A percentile compares a stretch with the other conserved stretches of the same genome.
Conservation (phyloP, 2,329 filamentous ascomycete genomes). For the Ilyonectria mors-panacis region DNA sequence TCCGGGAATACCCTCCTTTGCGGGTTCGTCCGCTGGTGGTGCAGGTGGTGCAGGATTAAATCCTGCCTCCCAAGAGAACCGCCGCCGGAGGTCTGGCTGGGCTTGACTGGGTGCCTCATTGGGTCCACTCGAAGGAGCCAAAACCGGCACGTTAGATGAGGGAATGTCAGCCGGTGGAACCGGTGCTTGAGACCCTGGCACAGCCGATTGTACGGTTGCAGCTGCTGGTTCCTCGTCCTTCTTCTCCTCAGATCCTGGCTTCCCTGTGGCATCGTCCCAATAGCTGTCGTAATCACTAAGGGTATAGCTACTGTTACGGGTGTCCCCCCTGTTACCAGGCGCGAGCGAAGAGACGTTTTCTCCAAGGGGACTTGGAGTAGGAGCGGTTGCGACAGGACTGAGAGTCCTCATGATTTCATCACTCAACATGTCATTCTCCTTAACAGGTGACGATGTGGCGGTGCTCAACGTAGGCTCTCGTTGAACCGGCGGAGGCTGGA, state of each 20-base stretch:
- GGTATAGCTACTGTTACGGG: slow-evolving; percentile 73
- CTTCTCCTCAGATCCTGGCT: slow-evolving; percentile 20
- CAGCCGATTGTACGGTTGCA: neutral
- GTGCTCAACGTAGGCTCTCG: slow-evolving; percentile 64
- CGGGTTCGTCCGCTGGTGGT: slow-evolving; percentile 19
- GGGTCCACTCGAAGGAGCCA: slow-evolving; percentile 12
- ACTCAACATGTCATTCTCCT: slow-evolving; percentile 79
- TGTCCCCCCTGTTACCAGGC: slow-evolving; percentile 33
- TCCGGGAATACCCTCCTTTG: slow-evolving; percentile 24
- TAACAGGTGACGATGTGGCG: slow-evolving; percentile 67
- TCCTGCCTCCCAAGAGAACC: slow-evolving; percentile 57
- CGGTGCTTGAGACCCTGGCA: slow-evolving; percentile 16
- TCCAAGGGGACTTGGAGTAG: slow-evolving; percentile 32
- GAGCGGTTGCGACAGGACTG: slow-evolving; percentile 60
- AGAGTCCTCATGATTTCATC: slow-evolving; percentile 83
- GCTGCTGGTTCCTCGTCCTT: slow-evolving; percentile 22
- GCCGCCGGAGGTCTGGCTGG: slow-evolving; percentile 42
- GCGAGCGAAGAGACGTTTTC: slow-evolving; percentile 38
- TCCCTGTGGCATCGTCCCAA: slow-evolving; percentile 63
- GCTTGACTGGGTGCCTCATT: slow-evolving; percentile 24
- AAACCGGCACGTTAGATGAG: slow-evolving; percentile 15
- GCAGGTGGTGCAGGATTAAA: slow-evolving; percentile 39
- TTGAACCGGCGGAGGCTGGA: slow-evolving; percentile 55
- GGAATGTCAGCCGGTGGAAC: slow-evolving; percentile 10
- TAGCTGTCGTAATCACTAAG: slow-evolving; percentile 79